Conservation (phyloP, 805 yeast genomes). For the Kregervanrija fluxuum region DNA sequence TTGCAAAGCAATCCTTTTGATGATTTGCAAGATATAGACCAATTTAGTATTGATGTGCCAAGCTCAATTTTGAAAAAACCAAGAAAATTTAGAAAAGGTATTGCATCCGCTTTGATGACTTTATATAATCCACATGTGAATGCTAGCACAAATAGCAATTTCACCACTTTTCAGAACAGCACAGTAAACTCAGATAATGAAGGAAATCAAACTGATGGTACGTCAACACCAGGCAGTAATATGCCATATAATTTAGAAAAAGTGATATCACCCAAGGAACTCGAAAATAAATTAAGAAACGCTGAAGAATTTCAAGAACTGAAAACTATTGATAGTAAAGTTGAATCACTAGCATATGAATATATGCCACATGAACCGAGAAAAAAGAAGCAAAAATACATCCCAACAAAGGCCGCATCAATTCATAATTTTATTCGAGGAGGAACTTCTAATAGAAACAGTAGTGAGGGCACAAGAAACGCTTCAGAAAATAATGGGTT, state of each 20-base stretch:
- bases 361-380: conserved; percentile 2
- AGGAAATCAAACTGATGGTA: background rate
- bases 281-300: no score
- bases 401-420: conserved; percentile 2
- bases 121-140: conserved; percentile 43
- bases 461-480: conserved; percentile 1
- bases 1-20: conserved; percentile 18
- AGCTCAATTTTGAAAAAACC: conserved; percentile 39
- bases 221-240: no score
- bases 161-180: no score
- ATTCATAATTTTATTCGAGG: conserved; percentile 3
- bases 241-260: no score
- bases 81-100: conserved; percentile 73
- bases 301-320: conserved; percentile 9
- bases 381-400: background rate
- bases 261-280: no score
- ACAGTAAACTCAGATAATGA: background rate
- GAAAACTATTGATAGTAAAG: no score
- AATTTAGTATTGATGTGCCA: conserved; percentile 37
- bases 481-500: background rate
- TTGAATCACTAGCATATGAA: conserved; percentile 2
- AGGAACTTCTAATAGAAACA: conserved; percentile 1
- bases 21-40: conserved; percentile 16
- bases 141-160: conserved; percentile 20
- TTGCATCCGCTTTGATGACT: conserved; percentile 67